Evolutionary conservation across 306 rosid genomes (phyloP).

Genomic region (Urtica urens): DNA sequence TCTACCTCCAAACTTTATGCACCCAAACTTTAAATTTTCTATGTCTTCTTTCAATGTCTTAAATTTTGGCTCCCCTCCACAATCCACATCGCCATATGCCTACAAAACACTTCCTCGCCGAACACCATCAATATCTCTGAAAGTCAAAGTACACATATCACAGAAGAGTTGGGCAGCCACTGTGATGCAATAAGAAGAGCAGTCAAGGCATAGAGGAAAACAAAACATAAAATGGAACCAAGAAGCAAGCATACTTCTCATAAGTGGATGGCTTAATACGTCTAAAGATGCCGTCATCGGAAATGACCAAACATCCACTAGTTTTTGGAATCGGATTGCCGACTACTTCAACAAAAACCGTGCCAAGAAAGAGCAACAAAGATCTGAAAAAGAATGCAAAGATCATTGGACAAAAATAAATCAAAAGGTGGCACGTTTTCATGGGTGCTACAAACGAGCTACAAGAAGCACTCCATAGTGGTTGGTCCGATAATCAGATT

Average conservation of each 20-base stretch:
- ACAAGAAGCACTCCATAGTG: background rate
- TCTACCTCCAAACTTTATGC: no score
- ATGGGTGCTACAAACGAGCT: background rate
- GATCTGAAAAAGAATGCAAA: background rate
- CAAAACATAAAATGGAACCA: background rate
- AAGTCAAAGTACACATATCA: no score
- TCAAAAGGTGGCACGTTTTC: conserved; percentile 1
- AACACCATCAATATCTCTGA: no score
- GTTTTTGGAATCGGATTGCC: background rate
- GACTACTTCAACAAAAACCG: background rate
- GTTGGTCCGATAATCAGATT: background rate
- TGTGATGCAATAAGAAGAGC: no score
- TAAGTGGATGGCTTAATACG: background rate
- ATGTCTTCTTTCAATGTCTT: no score
- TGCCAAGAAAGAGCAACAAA: background rate
- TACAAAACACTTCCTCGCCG: no score
- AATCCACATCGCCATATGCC: no score
- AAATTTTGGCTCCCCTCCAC: no score
- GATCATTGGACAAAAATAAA: background rate
- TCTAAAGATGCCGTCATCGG: background rate
- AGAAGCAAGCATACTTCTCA: background rate
- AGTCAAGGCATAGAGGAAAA: no score
- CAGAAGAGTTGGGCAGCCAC: no score
- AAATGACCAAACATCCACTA: background rate
- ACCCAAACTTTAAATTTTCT: no score